A percentile compares a stretch with the other conserved stretches of the same genome.
phyloP scores from a whole-genome alignment of 805 yeast species.

The Starmerella davenportii region DNA sequence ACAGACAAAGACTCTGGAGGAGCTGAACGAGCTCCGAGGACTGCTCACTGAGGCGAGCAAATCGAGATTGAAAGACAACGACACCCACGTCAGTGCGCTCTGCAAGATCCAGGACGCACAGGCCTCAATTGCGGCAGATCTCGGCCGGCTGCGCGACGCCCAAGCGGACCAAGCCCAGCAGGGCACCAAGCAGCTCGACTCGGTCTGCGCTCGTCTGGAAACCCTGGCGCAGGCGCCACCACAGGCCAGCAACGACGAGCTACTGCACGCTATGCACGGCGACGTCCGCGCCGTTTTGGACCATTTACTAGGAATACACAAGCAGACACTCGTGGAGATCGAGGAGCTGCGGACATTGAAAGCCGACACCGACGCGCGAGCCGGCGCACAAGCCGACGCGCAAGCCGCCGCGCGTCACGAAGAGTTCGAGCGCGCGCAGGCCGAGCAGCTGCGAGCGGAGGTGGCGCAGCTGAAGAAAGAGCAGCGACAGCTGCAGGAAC shows the following conservation, averaged over 20 bases:
- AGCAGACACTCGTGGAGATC: slow-evolving; percentile 3
- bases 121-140: too few relatives aligned
- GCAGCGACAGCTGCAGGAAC: slow-evolving; percentile 4
- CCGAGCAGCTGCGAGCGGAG: slow-evolving; percentile 2
- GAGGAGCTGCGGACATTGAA: slow-evolving; percentile 5
- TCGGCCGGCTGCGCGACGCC: too few relatives aligned
- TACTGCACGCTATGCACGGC: slow-evolving; percentile 8
- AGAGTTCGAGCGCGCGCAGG: background rate
- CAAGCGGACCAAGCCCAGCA: too few relatives aligned
- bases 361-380: background rate
- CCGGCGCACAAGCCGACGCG: background rate
- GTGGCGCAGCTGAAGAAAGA: slow-evolving; percentile 8
- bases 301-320: slow-evolving; percentile 11
- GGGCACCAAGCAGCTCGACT: too few relatives aligned
- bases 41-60: too few relatives aligned
- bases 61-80: too few relatives aligned
- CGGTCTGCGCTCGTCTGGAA: too few relatives aligned
- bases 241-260: background rate
- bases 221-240: too few relatives aligned
- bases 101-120: too few relatives aligned
- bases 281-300: slow-evolving; percentile 16
- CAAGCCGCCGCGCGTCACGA: background rate
- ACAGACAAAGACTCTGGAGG: too few relatives aligned
- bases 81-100: too few relatives aligned
- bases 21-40: too few relatives aligned